Percentiles rank a stretch among this genome's conserved stretches.
Conservation (phyloP, 108 stramenopile genomes). For the Nitzschia palea region DNA sequence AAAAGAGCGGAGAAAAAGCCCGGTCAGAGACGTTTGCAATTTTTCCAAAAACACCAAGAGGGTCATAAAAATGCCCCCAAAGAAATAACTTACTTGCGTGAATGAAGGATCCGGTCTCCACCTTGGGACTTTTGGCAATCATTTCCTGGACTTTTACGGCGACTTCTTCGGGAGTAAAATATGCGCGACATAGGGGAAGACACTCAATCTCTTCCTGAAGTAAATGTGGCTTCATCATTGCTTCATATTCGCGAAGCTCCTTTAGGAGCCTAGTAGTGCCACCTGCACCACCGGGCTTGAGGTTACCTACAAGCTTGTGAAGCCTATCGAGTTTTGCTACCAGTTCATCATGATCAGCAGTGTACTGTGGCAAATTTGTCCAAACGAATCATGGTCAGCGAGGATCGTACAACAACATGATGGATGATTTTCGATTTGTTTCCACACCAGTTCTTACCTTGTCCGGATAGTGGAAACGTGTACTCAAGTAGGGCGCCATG, state of each 20-base stretch:
- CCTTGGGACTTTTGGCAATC: neutral
- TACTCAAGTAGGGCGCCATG: slow-evolving; percentile 34
- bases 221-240: slow-evolving; percentile 42
- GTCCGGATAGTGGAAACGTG: slow-evolving; percentile 38
- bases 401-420: no score
- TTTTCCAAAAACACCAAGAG: no score
- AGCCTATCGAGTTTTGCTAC: slow-evolving; percentile 30
- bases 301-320: slow-evolving; percentile 14
- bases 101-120: slow-evolving; percentile 25
- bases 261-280: slow-evolving; percentile 4
- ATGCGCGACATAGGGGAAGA: slow-evolving; percentile 41
- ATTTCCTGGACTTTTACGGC: slow-evolving; percentile 17
- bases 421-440: no score
- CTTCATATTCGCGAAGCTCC: slow-evolving; percentile 25
- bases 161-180: slow-evolving; percentile 42
- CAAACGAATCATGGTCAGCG: no score
- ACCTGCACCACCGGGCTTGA: slow-evolving; percentile 29
- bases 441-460: no score
- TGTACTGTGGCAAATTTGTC: slow-evolving; percentile 22
- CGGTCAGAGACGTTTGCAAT: no score
- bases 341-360: slow-evolving; percentile 38
- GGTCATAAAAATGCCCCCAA: no score
- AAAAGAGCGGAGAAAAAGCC: no score
- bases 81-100: neutral
- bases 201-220: slow-evolving; percentile 38